Conservation (phyloP, 345 rosid species). For the Eucalyptus erythrocorys region DNA sequence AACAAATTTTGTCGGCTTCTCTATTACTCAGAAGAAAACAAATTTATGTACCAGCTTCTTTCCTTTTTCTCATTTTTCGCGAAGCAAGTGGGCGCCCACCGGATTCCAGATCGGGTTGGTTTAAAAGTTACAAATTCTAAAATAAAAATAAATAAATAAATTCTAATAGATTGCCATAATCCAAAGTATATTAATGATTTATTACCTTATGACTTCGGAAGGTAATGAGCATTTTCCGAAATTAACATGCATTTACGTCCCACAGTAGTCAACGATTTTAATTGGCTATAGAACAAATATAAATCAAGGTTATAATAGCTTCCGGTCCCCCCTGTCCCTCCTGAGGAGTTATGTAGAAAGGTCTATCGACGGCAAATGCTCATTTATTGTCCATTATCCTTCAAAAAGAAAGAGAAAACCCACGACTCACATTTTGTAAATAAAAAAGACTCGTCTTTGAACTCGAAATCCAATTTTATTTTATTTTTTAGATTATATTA, state of each 20-base stretch:
- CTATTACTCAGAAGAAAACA: background rate
- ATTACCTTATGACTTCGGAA: background rate
- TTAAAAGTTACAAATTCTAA: background rate
- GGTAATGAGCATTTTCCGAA: background rate
- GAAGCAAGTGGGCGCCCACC: background rate
- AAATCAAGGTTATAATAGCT: background rate
- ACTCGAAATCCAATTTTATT: background rate
- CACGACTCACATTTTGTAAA: background rate
- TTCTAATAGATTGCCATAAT: background rate
- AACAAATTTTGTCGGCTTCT: background rate
- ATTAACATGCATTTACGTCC: background rate
- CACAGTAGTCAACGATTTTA: background rate
- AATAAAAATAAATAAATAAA: background rate
- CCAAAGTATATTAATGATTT: background rate
- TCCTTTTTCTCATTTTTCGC: background rate
- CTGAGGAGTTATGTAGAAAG: background rate
- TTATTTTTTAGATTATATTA: background rate
- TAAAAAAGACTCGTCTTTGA: background rate
- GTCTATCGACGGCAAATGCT: background rate
- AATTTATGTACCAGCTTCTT: background rate
- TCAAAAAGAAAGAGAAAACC: background rate
- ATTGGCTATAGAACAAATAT: background rate
- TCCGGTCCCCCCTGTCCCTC: background rate
- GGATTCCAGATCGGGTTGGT: background rate
- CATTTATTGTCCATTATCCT: background rate